These are phyloP conservation scores for Acmispon strigosus DNA, from an alignment of 306 rosid genomes.

Conservation along the genomic window DNA sequence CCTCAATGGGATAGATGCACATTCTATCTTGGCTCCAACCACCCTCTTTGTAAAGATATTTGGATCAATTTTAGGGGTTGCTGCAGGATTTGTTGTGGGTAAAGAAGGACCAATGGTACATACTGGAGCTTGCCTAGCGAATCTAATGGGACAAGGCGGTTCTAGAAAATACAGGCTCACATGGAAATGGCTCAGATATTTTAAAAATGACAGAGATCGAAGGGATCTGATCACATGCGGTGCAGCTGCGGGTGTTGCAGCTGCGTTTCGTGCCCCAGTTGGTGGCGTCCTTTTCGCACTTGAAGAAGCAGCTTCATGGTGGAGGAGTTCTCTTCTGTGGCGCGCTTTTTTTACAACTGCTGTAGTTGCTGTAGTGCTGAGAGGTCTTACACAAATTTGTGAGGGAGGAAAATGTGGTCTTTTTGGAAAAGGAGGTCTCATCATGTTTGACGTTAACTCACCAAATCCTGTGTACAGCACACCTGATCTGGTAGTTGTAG, in stretches of 20 bases:
- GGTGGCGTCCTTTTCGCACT: constrained; percentile 91
- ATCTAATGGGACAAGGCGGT: constrained; percentile 77
- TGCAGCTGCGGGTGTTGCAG: constrained; percentile 90
- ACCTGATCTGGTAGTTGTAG: constrained; percentile 52
- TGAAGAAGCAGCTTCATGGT: constrained; percentile 93
- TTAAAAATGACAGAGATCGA: constrained; percentile 70
- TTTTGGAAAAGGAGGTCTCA: constrained; percentile 79
- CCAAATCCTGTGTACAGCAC: constrained; percentile 33
- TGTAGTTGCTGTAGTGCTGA: constrained; percentile 69
- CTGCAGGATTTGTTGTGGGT: constrained; percentile 78
- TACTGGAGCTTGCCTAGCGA: constrained; percentile 76
- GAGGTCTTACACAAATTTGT: constrained; percentile 46
- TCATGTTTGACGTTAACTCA: constrained; percentile 53
- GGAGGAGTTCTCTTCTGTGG: constrained; percentile 92
- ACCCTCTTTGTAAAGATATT: constrained; percentile 80
- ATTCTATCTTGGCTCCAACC: constrained; percentile 65
- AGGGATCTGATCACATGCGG: constrained; percentile 81
- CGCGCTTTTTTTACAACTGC: constrained; percentile 75
- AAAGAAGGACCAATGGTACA: constrained; percentile 93
- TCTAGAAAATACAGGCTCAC: constrained; percentile 57
- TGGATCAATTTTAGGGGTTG: constrained; percentile 75
- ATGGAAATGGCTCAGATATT: constrained; percentile 69
- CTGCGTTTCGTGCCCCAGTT: constrained; percentile 83
- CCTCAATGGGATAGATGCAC: constrained; percentile 74
- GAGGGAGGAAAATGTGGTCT: constrained; percentile 52